Conservation (phyloP, 1,284 basidiomycete species). For the Irpex sp. region DNA sequence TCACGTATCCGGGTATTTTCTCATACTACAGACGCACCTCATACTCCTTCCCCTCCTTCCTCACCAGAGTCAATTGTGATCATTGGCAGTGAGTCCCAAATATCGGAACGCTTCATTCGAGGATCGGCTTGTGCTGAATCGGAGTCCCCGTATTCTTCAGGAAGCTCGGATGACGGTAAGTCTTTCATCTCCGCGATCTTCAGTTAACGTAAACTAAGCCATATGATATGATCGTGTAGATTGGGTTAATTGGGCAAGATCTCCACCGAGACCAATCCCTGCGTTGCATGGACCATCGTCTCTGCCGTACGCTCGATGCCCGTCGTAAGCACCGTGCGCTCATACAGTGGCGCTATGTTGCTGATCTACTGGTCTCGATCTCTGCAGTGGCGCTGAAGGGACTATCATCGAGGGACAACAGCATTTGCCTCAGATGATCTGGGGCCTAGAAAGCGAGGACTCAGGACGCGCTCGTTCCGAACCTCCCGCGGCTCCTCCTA, state of each 20-base stretch:
- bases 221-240: constrained; percentile 30
- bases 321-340: constrained; percentile 59
- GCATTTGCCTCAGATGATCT: constrained; percentile 65
- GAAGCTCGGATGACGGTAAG: constrained; percentile 23
- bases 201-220: neutral
- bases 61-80: constrained; percentile 66
- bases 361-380: neutral
- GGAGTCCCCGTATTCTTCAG: constrained; percentile 17
- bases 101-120: constrained; percentile 50
- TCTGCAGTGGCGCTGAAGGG: constrained; percentile 74
- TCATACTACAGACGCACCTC: constrained; percentile 29
- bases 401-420: constrained; percentile 73
- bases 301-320: constrained; percentile 84
- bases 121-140: constrained; percentile 24
- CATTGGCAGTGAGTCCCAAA: constrained; percentile 47
- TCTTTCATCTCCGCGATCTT: constrained; percentile 8
- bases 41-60: constrained; percentile 60
- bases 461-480: constrained; percentile 13
- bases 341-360: neutral
- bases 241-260: constrained; percentile 64
- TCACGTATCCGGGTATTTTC: constrained; percentile 25
- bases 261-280: constrained; percentile 76
- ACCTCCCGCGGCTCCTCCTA: neutral
- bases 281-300: constrained; percentile 82
- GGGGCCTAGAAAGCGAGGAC: constrained; percentile 56